Evolutionary conservation across 345 rosid species (phyloP).

Genomic region (Angophora floribunda): DNA sequence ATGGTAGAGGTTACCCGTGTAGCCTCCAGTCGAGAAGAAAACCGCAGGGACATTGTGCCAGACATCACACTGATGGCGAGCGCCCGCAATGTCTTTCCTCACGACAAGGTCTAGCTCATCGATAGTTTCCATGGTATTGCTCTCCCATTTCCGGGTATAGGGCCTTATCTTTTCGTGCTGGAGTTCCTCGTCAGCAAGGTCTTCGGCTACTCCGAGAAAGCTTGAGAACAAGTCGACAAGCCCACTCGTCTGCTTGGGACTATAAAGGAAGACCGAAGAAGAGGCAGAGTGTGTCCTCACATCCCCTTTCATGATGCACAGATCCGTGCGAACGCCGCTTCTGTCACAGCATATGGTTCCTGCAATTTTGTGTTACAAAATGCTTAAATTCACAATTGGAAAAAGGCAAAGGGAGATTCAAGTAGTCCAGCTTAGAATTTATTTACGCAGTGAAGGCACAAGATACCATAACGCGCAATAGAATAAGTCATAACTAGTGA

Average conservation of each 20-base stretch:
- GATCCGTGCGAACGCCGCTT: constrained; percentile 47
- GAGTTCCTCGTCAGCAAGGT: not conserved
- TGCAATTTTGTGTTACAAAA: constrained; percentile 14
- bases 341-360: constrained; percentile 80
- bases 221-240: constrained; percentile 5
- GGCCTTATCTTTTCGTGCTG: constrained; percentile 59
- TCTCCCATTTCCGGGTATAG: constrained; percentile 87
- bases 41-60: constrained; percentile 57
- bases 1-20: constrained; percentile 73
- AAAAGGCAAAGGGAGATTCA: not conserved
- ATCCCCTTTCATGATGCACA: constrained; percentile 78
- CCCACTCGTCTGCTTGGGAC: constrained; percentile 4
- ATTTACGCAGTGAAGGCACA: not conserved
- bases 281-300: constrained; percentile 53
- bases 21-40: constrained; percentile 83
- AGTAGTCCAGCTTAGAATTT: not conserved
- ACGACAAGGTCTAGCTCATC: constrained; percentile 46
- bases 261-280: constrained; percentile 51
- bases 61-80: constrained; percentile 37
- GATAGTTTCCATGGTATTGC: constrained; percentile 57
- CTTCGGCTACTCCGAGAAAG: not conserved
- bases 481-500: not conserved
- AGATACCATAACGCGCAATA: not conserved
- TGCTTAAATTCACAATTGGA: not conserved
- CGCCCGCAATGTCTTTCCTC: constrained; percentile 9